Conservation (phyloP, 345 rosid species). For the Erysimum cheiranthoides region DNA sequence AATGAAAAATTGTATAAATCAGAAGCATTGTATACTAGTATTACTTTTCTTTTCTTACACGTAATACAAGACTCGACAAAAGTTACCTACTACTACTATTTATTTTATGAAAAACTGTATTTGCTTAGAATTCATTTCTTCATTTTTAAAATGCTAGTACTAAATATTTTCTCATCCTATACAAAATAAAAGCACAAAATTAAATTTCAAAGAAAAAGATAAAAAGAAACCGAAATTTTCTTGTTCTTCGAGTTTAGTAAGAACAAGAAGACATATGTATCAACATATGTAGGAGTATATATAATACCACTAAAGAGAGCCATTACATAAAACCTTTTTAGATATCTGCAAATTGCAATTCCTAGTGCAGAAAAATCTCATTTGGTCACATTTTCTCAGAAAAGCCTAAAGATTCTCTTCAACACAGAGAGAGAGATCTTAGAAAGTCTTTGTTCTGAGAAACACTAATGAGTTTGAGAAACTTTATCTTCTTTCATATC, state of each 20-base stretch:
- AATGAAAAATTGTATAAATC: too few species aligned
- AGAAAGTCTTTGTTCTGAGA: constrained; percentile 38
- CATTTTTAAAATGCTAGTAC: neutral
- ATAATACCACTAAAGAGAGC: constrained; percentile 9
- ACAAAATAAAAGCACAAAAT: neutral
- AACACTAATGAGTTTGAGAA: constrained; percentile 35
- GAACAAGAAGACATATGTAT: constrained; percentile 25
- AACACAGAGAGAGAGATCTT: constrained; percentile 24
- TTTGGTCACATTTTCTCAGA: constrained; percentile 30
- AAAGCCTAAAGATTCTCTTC: constrained; percentile 29
- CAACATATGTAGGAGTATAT: constrained; percentile 1
- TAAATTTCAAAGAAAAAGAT: neutral
- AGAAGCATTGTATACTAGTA: too few species aligned
- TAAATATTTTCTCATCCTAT: neutral
- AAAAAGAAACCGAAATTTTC: constrained; percentile 2
- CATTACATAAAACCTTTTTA: constrained; percentile 20
- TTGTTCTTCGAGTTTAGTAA: constrained; percentile 22
- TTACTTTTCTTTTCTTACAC: too few species aligned
- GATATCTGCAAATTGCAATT: constrained; percentile 27
- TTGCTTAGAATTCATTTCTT: neutral
- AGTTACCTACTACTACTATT: too few species aligned
- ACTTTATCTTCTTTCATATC: constrained; percentile 30
- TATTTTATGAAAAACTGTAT: neutral
- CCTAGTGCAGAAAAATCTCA: constrained; percentile 35
- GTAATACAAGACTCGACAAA: too few species aligned